Evolutionary conservation across 2,329 filamentous ascomycete species (phyloP).

Genomic region (Fusarium tricinctum): DNA sequence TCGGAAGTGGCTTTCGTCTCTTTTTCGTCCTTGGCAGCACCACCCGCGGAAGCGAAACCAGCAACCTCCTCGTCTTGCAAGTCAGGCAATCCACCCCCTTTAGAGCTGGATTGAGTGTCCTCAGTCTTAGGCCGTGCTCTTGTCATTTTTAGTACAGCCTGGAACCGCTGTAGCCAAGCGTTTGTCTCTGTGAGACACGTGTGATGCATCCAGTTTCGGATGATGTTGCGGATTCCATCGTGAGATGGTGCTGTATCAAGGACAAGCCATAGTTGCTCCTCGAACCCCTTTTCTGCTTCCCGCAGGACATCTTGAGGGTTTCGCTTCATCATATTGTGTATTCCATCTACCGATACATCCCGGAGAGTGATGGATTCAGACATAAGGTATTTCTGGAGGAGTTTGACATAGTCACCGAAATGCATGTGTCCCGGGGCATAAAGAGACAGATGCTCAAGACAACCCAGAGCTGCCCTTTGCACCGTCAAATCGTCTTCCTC

Average conservation of each 20-base stretch:
- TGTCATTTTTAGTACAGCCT: slow-evolving; percentile 90
- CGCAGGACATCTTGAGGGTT: slow-evolving; percentile 86
- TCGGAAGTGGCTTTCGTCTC: slow-evolving; percentile 66
- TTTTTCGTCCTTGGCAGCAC: slow-evolving; percentile 71
- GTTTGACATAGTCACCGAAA: slow-evolving; percentile 84
- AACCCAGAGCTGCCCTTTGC: slow-evolving; percentile 82
- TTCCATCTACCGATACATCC: slow-evolving; percentile 85
- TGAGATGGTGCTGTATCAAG: slow-evolving; percentile 84
- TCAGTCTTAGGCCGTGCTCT: slow-evolving; percentile 74
- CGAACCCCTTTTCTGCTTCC: slow-evolving; percentile 81
- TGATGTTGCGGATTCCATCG: slow-evolving; percentile 85
- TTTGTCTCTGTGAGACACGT: slow-evolving; percentile 84
- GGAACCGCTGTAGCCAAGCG: slow-evolving; percentile 90
- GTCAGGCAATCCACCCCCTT: slow-evolving; percentile 73
- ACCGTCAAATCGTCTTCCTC: slow-evolving; percentile 79
- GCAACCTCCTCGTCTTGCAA: slow-evolving; percentile 96
- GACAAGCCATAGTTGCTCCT: slow-evolving; percentile 92
- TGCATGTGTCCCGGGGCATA: slow-evolving; percentile 92
- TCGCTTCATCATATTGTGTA: slow-evolving; percentile 96
- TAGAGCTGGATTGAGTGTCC: slow-evolving; percentile 60
- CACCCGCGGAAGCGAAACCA: slow-evolving; percentile 86
- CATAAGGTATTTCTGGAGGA: slow-evolving; percentile 82
- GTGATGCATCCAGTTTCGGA: slow-evolving; percentile 94
- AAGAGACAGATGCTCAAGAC: slow-evolving; percentile 89
- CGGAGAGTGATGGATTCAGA: slow-evolving; percentile 78